Conservation (phyloP, 2,329 filamentous ascomycete genomes). For the Diaporthe aspalathi region DNA sequence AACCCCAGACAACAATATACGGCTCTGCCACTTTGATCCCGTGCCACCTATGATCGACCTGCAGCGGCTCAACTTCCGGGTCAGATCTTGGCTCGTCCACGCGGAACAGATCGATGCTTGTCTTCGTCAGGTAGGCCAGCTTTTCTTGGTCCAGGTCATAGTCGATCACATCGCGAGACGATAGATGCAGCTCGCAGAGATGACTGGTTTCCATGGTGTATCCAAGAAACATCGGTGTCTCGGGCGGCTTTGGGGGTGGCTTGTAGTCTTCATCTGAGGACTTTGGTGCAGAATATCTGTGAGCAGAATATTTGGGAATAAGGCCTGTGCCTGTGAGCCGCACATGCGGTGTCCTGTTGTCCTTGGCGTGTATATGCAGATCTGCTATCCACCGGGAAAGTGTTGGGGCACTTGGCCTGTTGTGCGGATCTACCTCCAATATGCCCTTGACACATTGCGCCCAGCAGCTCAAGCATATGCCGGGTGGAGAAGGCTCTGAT, state of each 20-base stretch:
- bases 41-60: slow-evolving; percentile 8
- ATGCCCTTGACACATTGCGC: slow-evolving; percentile 23
- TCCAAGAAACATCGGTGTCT: too few species aligned
- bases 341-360: background rate
- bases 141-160: slow-evolving; percentile 28
- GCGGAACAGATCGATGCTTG: slow-evolving; percentile 1
- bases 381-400: slow-evolving; percentile 18
- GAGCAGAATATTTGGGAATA: too few species aligned
- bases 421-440: slow-evolving; percentile 22
- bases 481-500: background rate
- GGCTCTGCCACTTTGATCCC: slow-evolving; percentile 24
- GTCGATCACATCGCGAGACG: slow-evolving; percentile 3
- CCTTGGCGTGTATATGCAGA: background rate
- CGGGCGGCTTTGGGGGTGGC: background rate
- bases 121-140: slow-evolving; percentile 16
- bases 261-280: background rate
- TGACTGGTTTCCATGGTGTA: background rate
- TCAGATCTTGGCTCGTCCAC: background rate
- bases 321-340: background rate
- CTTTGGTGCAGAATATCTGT: too few species aligned
- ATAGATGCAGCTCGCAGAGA: background rate
- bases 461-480: slow-evolving; percentile 31
- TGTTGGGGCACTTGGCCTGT: slow-evolving; percentile 5
- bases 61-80: background rate
- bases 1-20: slow-evolving; percentile 31